phyloP scores from a whole-genome alignment of 495 filamentous ascomycete genomes.

The Daldinia grandis region DNA sequence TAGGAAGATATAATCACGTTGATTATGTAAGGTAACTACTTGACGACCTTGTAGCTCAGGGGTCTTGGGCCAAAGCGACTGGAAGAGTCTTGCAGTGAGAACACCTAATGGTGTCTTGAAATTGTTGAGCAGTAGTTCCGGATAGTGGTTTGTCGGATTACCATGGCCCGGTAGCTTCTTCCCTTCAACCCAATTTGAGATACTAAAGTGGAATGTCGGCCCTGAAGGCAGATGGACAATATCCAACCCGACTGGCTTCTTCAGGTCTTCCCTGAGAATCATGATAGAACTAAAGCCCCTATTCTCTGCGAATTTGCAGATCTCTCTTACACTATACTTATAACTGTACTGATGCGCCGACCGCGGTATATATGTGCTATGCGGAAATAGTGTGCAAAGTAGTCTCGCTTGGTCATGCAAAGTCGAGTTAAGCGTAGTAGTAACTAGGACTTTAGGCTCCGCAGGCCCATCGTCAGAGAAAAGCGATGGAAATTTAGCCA shows the following conservation, averaged over 20 bases:
- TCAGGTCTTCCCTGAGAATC: conserved; percentile 84
- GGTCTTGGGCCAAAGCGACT: conserved; percentile 79
- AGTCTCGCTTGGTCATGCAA: conserved; percentile 82
- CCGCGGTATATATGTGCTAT: conserved; percentile 84
- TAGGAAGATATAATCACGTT: conserved; percentile 96
- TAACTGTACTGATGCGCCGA: conserved; percentile 80
- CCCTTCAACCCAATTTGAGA: conserved; percentile 83
- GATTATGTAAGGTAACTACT: conserved; percentile 88
- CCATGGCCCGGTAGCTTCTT: conserved; percentile 88
- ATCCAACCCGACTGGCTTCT: conserved; percentile 77
- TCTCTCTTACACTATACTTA: conserved; percentile 90
- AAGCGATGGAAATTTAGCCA: conserved; percentile 81
- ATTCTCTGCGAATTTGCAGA: conserved; percentile 82
- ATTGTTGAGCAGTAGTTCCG: conserved; percentile 93
- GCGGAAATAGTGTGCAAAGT: conserved; percentile 83
- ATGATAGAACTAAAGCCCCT: conserved; percentile 81
- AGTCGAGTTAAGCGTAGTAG: conserved; percentile 83
- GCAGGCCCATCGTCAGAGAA: conserved; percentile 69
- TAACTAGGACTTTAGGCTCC: conserved; percentile 84
- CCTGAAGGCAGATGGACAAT: conserved; percentile 84
- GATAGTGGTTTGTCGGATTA: conserved; percentile 85
- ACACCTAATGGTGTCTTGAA: conserved; percentile 93
- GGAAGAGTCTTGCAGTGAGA: conserved; percentile 86
- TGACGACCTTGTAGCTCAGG: conserved; percentile 86
- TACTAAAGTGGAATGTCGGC: conserved; percentile 83